Conservation (phyloP, 2,329 filamentous ascomycete species). For the Chaetomium globosum region DNA sequence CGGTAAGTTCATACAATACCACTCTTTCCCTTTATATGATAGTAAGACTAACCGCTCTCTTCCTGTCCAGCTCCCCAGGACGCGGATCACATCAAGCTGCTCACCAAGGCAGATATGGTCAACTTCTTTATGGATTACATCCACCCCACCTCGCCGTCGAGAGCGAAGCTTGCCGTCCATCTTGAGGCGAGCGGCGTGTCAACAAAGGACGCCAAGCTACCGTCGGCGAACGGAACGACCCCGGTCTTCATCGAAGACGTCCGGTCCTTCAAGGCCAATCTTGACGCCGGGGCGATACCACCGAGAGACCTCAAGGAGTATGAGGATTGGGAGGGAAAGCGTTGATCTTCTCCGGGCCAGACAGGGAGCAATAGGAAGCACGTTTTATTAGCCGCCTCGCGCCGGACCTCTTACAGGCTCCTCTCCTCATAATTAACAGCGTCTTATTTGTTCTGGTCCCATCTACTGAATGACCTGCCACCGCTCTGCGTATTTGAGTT, state of each 20-base stretch:
- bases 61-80: constrained; percentile 69
- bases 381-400: too few species aligned
- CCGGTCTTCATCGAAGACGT: constrained; percentile 74
- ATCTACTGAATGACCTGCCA: too few species aligned
- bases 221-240: constrained; percentile 53
- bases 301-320: constrained; percentile 79
- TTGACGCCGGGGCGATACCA: constrained; percentile 72
- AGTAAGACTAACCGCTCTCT: constrained; percentile 18
- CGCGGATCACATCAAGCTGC: constrained; percentile 68
- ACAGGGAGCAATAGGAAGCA: too few species aligned
- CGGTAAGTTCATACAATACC: constrained; percentile 56
- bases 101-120: constrained; percentile 79
- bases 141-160: constrained; percentile 67
- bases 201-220: constrained; percentile 38
- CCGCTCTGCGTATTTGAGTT: too few species aligned
- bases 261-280: constrained; percentile 73
- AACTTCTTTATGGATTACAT: constrained; percentile 79
- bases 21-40: too few species aligned
- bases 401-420: too few species aligned
- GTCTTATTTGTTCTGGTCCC: too few species aligned
- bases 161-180: constrained; percentile 85
- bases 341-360: too few species aligned
- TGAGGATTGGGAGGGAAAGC: constrained; percentile 81
- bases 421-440: too few species aligned
- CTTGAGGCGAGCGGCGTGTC: constrained; percentile 65